phyloP scores from a whole-genome alignment of 164 flowering plant species.

The Magnolia officinalis region DNA sequence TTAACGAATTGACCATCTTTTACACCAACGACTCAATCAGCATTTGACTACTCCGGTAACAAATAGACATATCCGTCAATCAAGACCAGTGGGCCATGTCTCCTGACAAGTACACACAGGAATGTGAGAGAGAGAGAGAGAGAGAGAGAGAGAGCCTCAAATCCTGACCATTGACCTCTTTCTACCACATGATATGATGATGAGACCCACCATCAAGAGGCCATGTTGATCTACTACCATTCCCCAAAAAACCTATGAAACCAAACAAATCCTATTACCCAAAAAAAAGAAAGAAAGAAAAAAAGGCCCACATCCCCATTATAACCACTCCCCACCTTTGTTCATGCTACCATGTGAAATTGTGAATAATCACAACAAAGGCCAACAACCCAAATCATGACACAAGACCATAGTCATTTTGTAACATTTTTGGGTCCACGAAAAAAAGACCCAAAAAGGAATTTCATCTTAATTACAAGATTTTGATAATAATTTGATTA shows the following conservation, averaged over 20 bases:
- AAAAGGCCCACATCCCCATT: background rate
- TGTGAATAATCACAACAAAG: background rate
- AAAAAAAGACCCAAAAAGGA: no score
- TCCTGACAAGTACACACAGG: no score
- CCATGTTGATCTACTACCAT: background rate
- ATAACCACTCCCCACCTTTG: background rate
- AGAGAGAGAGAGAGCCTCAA: background rate
- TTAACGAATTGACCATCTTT: no score
- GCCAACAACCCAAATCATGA: conserved; percentile 15
- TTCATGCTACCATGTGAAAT: conserved; percentile 13
- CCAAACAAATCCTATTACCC: background rate
- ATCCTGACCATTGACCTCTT: background rate
- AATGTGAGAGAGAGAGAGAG: no score
- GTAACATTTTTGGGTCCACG: background rate
- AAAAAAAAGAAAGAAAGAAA: background rate
- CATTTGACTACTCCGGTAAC: no score
- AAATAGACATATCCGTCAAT: no score
- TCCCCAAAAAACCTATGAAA: background rate
- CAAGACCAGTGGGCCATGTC: no score
- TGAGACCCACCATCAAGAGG: background rate
- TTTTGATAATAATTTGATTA: no score
- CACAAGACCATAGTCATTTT: conserved; percentile 2
- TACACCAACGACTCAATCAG: no score
- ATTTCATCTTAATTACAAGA: no score
- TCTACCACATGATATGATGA: conserved; percentile 6